These are phyloP conservation scores for Hypoxylon trugodes DNA, from an alignment of 495 filamentous ascomycete species.

Conservation along the genomic window DNA sequence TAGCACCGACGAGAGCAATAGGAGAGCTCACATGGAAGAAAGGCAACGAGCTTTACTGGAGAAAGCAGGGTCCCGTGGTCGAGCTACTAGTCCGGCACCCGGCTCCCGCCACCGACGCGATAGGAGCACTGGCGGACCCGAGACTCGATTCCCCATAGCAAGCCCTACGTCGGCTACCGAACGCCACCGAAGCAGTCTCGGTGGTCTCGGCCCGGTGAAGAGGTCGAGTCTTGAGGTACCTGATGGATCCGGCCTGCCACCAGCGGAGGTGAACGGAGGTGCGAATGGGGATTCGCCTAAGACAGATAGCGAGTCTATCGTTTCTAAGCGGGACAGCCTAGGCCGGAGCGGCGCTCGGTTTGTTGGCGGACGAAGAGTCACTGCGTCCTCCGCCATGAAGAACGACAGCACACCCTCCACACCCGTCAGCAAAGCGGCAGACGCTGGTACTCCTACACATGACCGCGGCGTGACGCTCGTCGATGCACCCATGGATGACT, in stretches of 20 bases:
- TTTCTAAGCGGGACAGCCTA: conserved; percentile 63
- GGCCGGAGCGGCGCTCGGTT: conserved; percentile 56
- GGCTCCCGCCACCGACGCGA: conserved; percentile 74
- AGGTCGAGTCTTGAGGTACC: conserved; percentile 58
- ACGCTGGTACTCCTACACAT: conserved; percentile 41
- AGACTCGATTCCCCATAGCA: conserved; percentile 87
- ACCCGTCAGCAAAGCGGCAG: conserved; percentile 38
- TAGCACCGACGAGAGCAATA: conserved; percentile 95
- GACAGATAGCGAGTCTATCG: conserved; percentile 43
- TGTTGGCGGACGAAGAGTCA: conserved; percentile 51
- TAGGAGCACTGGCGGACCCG: conserved; percentile 78
- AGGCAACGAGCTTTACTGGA: conserved; percentile 82
- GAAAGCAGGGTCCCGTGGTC: conserved; percentile 66
- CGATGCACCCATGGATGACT: conserved; percentile 88
- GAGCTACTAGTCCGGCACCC: conserved; percentile 78
- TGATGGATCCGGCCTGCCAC: conserved; percentile 47
- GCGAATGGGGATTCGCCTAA: conserved; percentile 55
- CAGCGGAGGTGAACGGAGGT: conserved; percentile 51
- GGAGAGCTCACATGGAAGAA: conserved; percentile 92
- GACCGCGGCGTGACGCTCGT: conserved; percentile 75
- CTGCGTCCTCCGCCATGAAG: conserved; percentile 29
- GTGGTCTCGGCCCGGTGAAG: conserved; percentile 46
- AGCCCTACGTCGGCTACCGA: conserved; percentile 64
- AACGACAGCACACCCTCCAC: conserved; percentile 39
- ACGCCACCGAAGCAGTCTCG: conserved; percentile 55